Evolutionary conservation across 139 green algal species (phyloP), one percentile per base, ranked within the genome.

Genomic region (Picochlorum costavermella): DNA sequence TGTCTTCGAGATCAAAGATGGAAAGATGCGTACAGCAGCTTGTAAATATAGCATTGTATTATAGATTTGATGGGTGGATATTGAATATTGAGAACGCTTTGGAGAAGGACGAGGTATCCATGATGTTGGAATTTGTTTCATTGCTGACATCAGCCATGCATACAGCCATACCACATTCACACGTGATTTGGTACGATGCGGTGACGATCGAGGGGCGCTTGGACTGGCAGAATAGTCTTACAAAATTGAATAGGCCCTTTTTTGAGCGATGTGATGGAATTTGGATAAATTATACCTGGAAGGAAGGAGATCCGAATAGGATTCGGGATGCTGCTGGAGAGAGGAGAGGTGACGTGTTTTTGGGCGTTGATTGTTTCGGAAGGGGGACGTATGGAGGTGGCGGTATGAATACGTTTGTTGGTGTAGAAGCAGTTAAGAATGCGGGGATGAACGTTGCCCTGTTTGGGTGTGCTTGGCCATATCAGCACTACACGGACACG

Each of bases 51-150:
- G 81, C 84, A 2, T 14, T 16, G 14, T 70, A 75, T 56, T 73
- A 83, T 44, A 79, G 80, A 33, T 95, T 95, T 75, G 88, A 95
- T 29, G 88, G 88, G 29, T 95, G 88, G 88, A 73, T 95, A 50
- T 31, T 95, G 30, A 95, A 95, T 75, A 87, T 95, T 37, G 88
- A 95, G 75, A 92, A 90, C 65, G 51, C 36, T 1, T 25, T 95
- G 56, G 28, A 68, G 29, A 40, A 44, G 2, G 30, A 63, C 1
- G 48, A 69, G 4, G 58, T 89, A 0, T 71, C 73, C 10, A 64
- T 78, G 31, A 60, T 95, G 53, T 50, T 84, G n/a, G 69, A 83
- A 58, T 95, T 94, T 55, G 40, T 87, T n/a, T 37, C 62, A 69
- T 71, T 51, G 61, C 63, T 67, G 29, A 63, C 30, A 40, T n/a